Evolutionary conservation across 176 grass and related monocot genomes (phyloP).

Genomic region (Themeda triandra): DNA sequence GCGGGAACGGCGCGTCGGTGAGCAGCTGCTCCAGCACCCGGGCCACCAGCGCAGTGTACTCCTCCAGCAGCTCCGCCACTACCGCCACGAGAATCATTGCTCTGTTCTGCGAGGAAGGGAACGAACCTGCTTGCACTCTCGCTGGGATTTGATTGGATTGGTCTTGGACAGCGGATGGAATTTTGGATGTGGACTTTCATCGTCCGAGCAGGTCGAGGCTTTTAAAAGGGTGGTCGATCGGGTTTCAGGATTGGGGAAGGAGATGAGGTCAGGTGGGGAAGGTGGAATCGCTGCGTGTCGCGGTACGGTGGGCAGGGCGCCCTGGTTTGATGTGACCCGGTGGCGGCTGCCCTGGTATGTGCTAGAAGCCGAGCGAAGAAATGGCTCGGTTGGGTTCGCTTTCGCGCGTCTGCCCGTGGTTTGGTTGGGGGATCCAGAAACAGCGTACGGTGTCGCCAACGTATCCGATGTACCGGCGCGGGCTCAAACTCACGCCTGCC

Average conservation of each 20-base stretch:
- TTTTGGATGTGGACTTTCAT: constrained; percentile 19
- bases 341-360: constrained; percentile 16
- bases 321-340: constrained; percentile 19
- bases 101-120: background rate
- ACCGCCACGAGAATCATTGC: constrained; percentile 73
- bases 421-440: background rate
- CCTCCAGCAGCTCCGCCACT: constrained; percentile 86
- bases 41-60: constrained; percentile 82
- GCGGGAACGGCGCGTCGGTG: constrained; percentile 63
- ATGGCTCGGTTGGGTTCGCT: background rate
- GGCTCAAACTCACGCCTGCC: background rate
- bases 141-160: background rate
- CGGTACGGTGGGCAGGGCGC: constrained; percentile 27
- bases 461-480: background rate
- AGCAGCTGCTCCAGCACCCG: constrained; percentile 77
- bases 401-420: background rate
- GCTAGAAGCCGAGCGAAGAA: constrained; percentile 14
- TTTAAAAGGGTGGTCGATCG: background rate
- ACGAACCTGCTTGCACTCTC: background rate
- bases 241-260: background rate
- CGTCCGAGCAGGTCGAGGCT: background rate
- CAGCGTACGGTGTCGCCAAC: background rate
- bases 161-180: background rate
- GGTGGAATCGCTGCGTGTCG: background rate
- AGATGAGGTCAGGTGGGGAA: background rate